Base-by-base conservation (phyloP, 768 basidiomycete species). In the Suillus fuscotomentosus region DNA sequence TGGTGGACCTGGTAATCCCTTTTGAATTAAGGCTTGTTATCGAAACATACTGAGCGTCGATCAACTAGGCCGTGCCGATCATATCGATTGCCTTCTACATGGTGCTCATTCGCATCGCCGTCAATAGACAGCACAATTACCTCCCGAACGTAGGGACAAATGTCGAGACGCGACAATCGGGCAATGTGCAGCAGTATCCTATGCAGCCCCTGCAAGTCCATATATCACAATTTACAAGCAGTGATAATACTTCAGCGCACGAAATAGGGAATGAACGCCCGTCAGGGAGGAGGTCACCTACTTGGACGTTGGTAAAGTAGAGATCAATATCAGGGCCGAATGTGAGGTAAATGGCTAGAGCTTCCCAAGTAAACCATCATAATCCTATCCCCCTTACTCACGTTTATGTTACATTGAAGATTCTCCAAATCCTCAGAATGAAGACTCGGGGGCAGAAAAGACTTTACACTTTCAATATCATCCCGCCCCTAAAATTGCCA, bases 181-280 rank as follows among this genome's bases (percentile, higher is more conserved):
- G 15, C 22, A 24, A 15, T 9, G 7, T 5, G 24, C 24, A 51
- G 3, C 38, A 60, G 36, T 17, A 64, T n/a, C 38, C 63, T 17
- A 11, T 64, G 45, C 7, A 22, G 7, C 63, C 45, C 2, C 17
- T 60, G n/a, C 59, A 64, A 22, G 59, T 60, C 27, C 57, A 64
- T 41, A 51, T 60, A 34, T 27, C 42, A n/a, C 9, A 34, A 15
- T 51, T 61, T 31, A 17, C 27, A 3, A 8, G 13, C 24, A 27
- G 14, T 17, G 50, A 17, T 9, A 17, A 8, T 10, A 27, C 51
- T 27, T 53, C 51, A 31, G 7, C 8, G 4, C 5, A 31, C 27
- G 15, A 3, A 20, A 10, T 17, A 20, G 51, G 15, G 27, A 53
- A 31, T 17, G 24, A 51, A 8, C 24, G 27, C 15, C 2, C 7